Percentiles rank a stretch among this genome's conserved stretches.
Evolutionary conservation across 2,329 filamentous ascomycete genomes (phyloP).

Genomic region (Aspergillus eucalypticola): DNA sequence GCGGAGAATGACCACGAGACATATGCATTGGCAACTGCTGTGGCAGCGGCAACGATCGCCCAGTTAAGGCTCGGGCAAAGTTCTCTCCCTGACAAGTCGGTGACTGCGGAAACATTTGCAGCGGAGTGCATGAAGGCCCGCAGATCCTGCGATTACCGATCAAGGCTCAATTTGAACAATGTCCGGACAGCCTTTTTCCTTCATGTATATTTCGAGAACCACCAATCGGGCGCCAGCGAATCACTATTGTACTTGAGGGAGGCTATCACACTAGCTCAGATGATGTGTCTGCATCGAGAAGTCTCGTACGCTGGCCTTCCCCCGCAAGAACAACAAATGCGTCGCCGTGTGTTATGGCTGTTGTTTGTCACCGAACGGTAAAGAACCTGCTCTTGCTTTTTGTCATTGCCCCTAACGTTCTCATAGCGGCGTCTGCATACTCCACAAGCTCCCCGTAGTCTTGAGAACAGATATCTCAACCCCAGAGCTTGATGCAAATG

Average conservation of each 20-base stretch:
- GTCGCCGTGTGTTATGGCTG: slow-evolving; percentile 51
- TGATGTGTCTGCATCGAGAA: slow-evolving; percentile 51
- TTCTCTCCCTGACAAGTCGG: slow-evolving; percentile 24
- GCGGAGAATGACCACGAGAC: slow-evolving; percentile 33
- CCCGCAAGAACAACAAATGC: slow-evolving; percentile 46
- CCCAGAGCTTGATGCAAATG: slow-evolving; percentile 41
- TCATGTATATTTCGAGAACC: slow-evolving; percentile 56
- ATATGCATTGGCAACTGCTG: slow-evolving; percentile 48
- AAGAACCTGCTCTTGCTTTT: not conserved
- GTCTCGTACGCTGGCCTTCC: slow-evolving; percentile 42
- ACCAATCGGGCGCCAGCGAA: slow-evolving; percentile 47
- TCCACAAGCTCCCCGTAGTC: slow-evolving; percentile 53
- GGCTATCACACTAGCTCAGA: slow-evolving; percentile 55
- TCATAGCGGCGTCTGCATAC: slow-evolving; percentile 50
- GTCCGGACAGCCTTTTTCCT: slow-evolving; percentile 54
- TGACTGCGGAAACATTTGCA: slow-evolving; percentile 38
- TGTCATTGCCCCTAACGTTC: not conserved
- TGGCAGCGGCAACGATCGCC: slow-evolving; percentile 52
- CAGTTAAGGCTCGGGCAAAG: slow-evolving; percentile 48
- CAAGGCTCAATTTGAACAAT: slow-evolving; percentile 40
- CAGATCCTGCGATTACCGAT: slow-evolving; percentile 30
- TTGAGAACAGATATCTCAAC: slow-evolving; percentile 45
- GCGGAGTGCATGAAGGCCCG: slow-evolving; percentile 39
- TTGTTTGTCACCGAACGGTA: slow-evolving; percentile 51
- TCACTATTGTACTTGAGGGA: slow-evolving; percentile 54